Evolutionary conservation across 1,139 yeast genomes (phyloP).

Genomic region (Pichia sorboxylosa): DNA sequence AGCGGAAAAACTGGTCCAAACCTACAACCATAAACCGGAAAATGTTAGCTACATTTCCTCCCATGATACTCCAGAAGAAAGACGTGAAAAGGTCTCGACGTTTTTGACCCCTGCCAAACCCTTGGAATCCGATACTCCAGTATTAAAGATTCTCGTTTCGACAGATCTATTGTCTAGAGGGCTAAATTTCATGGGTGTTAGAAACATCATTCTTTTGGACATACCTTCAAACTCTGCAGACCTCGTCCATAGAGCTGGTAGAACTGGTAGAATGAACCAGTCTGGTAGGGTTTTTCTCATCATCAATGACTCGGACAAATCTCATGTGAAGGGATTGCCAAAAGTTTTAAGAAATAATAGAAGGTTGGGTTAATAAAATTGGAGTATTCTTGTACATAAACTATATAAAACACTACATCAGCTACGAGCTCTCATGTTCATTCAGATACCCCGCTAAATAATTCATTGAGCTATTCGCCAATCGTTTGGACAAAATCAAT

Average conservation of each 20-base stretch:
- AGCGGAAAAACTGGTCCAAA: conserved; percentile 38
- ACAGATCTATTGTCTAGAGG: conserved; percentile 90
- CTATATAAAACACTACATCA: no score
- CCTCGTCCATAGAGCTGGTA: conserved; percentile 80
- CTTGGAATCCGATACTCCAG: conserved; percentile 23
- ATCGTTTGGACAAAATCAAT: conserved; percentile 12
- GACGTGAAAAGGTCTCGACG: conserved; percentile 44
- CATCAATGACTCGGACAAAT: conserved; percentile 54
- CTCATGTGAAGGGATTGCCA: conserved; percentile 81
- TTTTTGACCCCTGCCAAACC: conserved; percentile 50
- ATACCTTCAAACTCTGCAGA: conserved; percentile 79
- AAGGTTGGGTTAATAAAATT: conserved; percentile 17
- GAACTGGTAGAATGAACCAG: conserved; percentile 89
- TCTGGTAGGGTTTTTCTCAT: conserved; percentile 79
- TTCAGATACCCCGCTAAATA: conserved; percentile 9
- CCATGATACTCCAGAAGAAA: conserved; percentile 43
- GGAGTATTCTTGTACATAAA: neutral
- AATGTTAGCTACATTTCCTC: conserved; percentile 58
- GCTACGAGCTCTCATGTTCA: no score
- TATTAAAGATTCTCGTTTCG: conserved; percentile 60
- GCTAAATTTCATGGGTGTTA: conserved; percentile 68
- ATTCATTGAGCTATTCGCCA: conserved; percentile 19
- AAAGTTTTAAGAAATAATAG: conserved; percentile 50
- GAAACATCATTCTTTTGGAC: conserved; percentile 76
- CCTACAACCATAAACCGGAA: conserved; percentile 55